A percentile compares a stretch with the other conserved stretches of the same genome.
Conservation (phyloP, 768 basidiomycete genomes). For the Postia placenta region DNA sequence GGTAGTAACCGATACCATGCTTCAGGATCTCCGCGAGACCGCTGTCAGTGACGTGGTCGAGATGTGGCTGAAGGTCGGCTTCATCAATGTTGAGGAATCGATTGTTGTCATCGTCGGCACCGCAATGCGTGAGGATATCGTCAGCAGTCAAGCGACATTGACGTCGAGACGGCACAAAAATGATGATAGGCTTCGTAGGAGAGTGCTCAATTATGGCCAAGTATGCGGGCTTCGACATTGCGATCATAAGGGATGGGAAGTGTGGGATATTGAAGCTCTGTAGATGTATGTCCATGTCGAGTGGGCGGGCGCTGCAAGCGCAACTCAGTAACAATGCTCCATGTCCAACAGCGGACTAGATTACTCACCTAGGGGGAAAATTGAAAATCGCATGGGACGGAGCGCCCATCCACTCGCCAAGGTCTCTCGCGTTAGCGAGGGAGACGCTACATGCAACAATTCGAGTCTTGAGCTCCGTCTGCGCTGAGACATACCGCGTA, state of each 20-base stretch:
- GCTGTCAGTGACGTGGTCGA: slow-evolving; percentile 77
- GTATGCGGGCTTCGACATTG: slow-evolving; percentile 98
- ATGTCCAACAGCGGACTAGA: background rate
- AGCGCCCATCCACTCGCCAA: slow-evolving; percentile 97
- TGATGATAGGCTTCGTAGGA: slow-evolving; percentile 76
- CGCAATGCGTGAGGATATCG: slow-evolving; percentile 83
- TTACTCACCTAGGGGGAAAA: slow-evolving; percentile 78
- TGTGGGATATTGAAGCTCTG: slow-evolving; percentile 97
- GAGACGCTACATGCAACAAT: slow-evolving; percentile 95
- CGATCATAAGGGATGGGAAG: slow-evolving; percentile 97
- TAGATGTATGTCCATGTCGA: slow-evolving; percentile 95
- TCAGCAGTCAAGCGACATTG: slow-evolving; percentile 94
- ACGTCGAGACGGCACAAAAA: slow-evolving; percentile 89
- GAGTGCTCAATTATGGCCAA: slow-evolving; percentile 88
- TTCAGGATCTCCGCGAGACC: slow-evolving; percentile 74
- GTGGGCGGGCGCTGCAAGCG: slow-evolving; percentile 72
- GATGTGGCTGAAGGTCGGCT: slow-evolving; percentile 77
- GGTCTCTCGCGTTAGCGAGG: slow-evolving; percentile 89
- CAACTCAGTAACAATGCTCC: background rate
- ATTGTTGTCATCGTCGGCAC: slow-evolving; percentile 78
- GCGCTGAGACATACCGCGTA: slow-evolving; percentile 93
- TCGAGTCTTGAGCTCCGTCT: slow-evolving; percentile 88
- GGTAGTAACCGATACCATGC: slow-evolving; percentile 92
- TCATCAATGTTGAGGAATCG: slow-evolving; percentile 87
- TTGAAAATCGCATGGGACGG: slow-evolving; percentile 95